Percentiles rank a stretch among this genome's conserved stretches.
Conservation (phyloP, 208 protist species). For the Trypanosomatidae sp. region DNA sequence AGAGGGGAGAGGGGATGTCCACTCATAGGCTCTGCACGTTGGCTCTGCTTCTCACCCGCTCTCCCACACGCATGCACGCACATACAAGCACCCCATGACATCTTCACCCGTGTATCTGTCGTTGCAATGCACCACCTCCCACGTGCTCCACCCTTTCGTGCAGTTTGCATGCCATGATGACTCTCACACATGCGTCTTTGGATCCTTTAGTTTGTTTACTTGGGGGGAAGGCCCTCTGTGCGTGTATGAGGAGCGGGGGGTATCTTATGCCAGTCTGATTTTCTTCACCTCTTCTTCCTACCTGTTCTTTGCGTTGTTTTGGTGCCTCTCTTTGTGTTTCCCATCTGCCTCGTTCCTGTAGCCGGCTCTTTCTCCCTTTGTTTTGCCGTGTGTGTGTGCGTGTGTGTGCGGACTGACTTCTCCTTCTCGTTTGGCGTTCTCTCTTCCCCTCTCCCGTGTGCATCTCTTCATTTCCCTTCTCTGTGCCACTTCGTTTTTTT, state of each 20-base stretch:
- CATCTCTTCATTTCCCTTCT: not conserved
- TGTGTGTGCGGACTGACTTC: not conserved
- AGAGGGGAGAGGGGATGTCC: not conserved
- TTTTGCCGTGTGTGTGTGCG: not conserved
- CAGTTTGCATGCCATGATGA: not conserved
- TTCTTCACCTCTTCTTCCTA: not conserved
- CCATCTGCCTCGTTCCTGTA: not conserved
- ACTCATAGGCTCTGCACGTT: not conserved
- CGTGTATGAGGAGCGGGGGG: not conserved
- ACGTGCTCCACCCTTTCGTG: not conserved
- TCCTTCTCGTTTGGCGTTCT: too few relatives aligned
- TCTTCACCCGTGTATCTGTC: not conserved
- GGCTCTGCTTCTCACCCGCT: not conserved
- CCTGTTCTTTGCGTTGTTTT: not conserved
- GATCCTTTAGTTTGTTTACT: slow-evolving; percentile 9
- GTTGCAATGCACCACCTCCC: not conserved
- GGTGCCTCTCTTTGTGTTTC: not conserved
- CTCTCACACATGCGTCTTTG: slow-evolving; percentile 5
- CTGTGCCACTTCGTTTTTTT: not conserved
- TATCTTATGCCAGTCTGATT: not conserved
- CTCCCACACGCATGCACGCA: not conserved
- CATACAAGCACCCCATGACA: slow-evolving; percentile 3
- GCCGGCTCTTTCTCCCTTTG: not conserved
- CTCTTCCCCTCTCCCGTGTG: too few relatives aligned
- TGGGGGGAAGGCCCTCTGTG: not conserved